Evolutionary conservation across 2,329 filamentous ascomycete genomes (phyloP), one percentile per base, ranked within the genome.

Genomic region (Lasiodiplodia gonubiensis): DNA sequence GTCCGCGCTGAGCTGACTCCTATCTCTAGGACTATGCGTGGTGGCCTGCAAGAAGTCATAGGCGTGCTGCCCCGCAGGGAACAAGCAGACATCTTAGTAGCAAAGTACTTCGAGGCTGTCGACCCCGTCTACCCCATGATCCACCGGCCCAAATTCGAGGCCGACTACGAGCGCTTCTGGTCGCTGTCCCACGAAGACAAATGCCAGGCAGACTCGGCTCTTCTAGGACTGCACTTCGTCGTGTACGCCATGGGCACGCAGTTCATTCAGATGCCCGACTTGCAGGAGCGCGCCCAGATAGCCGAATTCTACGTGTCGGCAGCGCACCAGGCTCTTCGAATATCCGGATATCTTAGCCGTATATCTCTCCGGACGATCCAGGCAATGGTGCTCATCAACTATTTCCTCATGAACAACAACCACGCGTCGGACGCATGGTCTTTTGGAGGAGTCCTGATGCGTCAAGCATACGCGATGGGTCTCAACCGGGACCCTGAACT

Each of bases 371-470:
- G 88, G 27, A 91, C 90, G 1, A 88, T 94, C 37, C 90, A 93
- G 77, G 88, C 92, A 53, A 94, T 94, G 91, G 89, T 93, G 0
- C 79, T 94, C n/a, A 88, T 93, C 68, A 89, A 89, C 0, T 94
- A 94, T 74, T 94, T 94, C 72, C 82, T 94, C 42, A 93, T 94
- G 81, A 94, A 94, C 73, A 91, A 94, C 77, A 93, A 93, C 72
- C 91, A 94, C 72, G 91, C 91, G 4, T 92, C 90, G 0, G 92
- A 94, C 75, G 92, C 91, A 1, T 94, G 91, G 89, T 89, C 91
- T 0, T 94, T 93, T 81, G 90, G 90, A 0, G 92, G 92, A 6
- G 89, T 94, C 30, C 78, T 93, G 25, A 89, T 92, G 70, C 85
- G 91, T 30, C 92, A 94, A 77, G 88, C 91, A 0, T 94, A 93